Conservation (phyloP, 768 basidiomycete species). For the Royoungia palumana region DNA sequence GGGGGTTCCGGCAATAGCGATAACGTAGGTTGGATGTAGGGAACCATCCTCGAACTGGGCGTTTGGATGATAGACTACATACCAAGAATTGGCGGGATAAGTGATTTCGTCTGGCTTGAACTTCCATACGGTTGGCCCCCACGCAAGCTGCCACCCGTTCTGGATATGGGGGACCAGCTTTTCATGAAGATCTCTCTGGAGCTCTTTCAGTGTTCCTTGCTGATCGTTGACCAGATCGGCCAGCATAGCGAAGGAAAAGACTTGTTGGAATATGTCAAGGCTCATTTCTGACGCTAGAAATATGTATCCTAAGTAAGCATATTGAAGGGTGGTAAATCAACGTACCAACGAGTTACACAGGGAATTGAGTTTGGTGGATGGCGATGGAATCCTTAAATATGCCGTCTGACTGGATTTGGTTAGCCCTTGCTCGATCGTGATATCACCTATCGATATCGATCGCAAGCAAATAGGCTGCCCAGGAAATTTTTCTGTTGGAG, state of each 20-base stretch:
- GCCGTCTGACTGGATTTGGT: too few species aligned
- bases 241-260: constrained; percentile 8
- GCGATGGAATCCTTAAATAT: neutral
- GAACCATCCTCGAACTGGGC: constrained; percentile 12
- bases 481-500: too few species aligned
- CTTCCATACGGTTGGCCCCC: constrained; percentile 18
- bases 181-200: neutral
- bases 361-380: neutral
- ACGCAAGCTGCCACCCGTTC: constrained; percentile 9
- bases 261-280: constrained; percentile 16
- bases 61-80: constrained; percentile 7
- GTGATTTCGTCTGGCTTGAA: neutral
- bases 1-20: constrained; percentile 13
- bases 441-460: too few species aligned
- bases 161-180: neutral
- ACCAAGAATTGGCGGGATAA: constrained; percentile 17
- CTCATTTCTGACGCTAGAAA: constrained; percentile 7
- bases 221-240: neutral
- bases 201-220: neutral
- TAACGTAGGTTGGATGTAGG: constrained; percentile 5
- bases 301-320: neutral
- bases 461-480: too few species aligned
- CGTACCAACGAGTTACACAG: neutral
- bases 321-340: neutral
- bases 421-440: too few species aligned